phyloP scores from a whole-genome alignment of 2,329 filamentous ascomycete genomes.

The Alternaria arborescens region DNA sequence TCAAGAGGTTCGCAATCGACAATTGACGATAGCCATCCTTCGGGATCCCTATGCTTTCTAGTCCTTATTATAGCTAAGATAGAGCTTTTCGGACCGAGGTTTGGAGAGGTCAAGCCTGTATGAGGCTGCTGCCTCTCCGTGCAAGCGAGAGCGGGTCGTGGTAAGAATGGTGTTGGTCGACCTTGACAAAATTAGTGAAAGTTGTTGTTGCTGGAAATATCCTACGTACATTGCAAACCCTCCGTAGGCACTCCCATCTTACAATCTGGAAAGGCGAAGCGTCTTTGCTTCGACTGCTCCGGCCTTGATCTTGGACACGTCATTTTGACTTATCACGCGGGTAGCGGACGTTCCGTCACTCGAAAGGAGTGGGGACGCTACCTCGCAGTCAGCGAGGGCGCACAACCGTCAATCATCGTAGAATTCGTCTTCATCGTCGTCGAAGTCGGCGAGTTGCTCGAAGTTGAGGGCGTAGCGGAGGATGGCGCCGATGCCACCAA shows the following conservation, averaged over 20 bases:
- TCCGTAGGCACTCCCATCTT: conserved; percentile 48
- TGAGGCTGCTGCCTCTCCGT: conserved; percentile 44
- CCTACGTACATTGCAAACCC: conserved; percentile 45
- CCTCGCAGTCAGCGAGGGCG: conserved; percentile 89
- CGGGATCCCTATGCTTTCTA: conserved; percentile 19
- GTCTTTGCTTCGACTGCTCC: conserved; percentile 43
- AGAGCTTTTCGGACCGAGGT: conserved; percentile 27
- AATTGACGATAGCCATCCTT: conserved; percentile 38
- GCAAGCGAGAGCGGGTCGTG: conserved; percentile 48
- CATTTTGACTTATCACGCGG: conserved; percentile 48
- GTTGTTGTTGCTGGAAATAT: neutral
- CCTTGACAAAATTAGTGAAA: conserved; percentile 28
- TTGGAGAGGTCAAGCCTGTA: conserved; percentile 23
- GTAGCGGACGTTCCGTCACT: conserved; percentile 64
- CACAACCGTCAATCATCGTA: conserved; percentile 94
- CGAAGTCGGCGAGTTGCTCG: conserved; percentile 93
- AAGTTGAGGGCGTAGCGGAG: conserved; percentile 99
- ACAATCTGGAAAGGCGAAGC: conserved; percentile 53
- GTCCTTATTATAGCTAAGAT: conserved; percentile 24
- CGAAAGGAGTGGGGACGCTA: conserved; percentile 70
- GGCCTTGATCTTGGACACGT: conserved; percentile 43
- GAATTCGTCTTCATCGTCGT: conserved; percentile 81
- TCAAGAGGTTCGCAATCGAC: conserved; percentile 40
- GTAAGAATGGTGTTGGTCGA: conserved; percentile 50
- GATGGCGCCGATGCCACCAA: conserved; percentile 96